Base-by-base conservation (phyloP, 73 alveolate species). In the Paramecium caudatum region DNA sequence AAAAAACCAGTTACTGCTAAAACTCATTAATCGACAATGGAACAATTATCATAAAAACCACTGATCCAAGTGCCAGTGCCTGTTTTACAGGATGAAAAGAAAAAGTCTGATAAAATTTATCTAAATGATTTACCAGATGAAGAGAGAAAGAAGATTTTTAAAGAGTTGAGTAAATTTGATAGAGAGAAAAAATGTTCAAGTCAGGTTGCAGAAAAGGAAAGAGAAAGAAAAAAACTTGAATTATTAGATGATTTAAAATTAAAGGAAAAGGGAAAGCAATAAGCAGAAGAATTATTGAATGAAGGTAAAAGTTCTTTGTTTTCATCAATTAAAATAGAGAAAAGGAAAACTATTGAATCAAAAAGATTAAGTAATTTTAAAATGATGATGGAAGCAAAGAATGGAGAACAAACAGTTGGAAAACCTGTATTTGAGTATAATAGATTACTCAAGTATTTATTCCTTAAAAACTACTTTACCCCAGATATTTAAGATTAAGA, bases 391-490 rank as follows among this genome's bases (percentile, higher is more conserved):
- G 83, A 65, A 2, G 39, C 8, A 1, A 65, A 65, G 16, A 13
- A 3, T 3, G 50, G 49, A 33, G 30, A 65, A 33, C 17, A 36
- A 1, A 25, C 32, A 34, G 39, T 36, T 23, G 84, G 84, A 32
- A 68, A 7, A 10, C 84, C 84, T 68, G 19, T 68, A 25, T 74
- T 74, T 45, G 88, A 74, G 17, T 74, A 21, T 45, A 74, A 74
- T 74, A 74, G 88, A 45, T 39, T 74, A 8, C 19, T 74, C 16
- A 74, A 45, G 10, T 74, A 74, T 43, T 74, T 74, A 17, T 74
- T 74, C 16, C 15, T 68, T 15, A 68, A 68, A 68, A 37, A 68
- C 34, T 68, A 68, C 34, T 37, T 27, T 4, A 55, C 30, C 13
- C 80, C 80, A 7, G 80, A 55, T 5, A 23, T 55, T 27, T 37